Base-by-base conservation (phyloP, 2,329 filamentous ascomycete genomes). In the Beauveria asiatica region DNA sequence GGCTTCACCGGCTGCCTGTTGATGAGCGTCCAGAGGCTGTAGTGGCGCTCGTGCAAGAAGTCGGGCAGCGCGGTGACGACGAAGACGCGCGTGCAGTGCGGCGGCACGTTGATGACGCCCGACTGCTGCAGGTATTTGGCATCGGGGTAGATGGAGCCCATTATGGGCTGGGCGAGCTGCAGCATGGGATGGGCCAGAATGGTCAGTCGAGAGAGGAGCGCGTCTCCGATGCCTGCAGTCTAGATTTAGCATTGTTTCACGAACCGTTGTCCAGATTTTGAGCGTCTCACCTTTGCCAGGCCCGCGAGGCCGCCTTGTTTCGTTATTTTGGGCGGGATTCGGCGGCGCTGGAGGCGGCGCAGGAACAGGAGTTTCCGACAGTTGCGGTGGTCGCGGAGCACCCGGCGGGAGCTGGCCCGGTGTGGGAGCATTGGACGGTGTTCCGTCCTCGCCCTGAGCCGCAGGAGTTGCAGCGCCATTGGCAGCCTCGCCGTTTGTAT, bases 1-100 rank as follows among this genome's bases (percentile, higher is more conserved):
- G 73, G 78, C 48, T 76, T 77, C n/a, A 88, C 78, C 8, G 87
- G 80, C 55, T 83, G 80, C 45, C 80, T 83, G 67, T 92, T 89
- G 52, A 88, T 80, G 1, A 84, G 80, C 39, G 92, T 87, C 69
- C 90, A 92, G 41, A 94, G 75, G 69, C 87, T 90, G 74, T 89
- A 90, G 55, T 90, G 84, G 37, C 90, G 85, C 46, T 77, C 80
- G 62, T 86, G 82, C 5, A 90, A 74, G 39, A 80, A 79, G 9
- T 84, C 74, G 0, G 85, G 82, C 19, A 95, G 77, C 11, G 80
- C 81, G 4, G 88, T 86, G 23, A 83, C 78, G 60, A 96, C 80
- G 62, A 92, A 87, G 19, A 96, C 75, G 61, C 87, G 86, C 65
- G 83, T 85, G 67, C 92, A 84, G 51, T 80, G 82, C 1, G 81